Percentiles rank a stretch among this genome's conserved stretches.
These are phyloP conservation scores for Stachybotrys chartarum DNA, from an alignment of 2,329 filamentous ascomycete genomes.

Conservation along the genomic window DNA sequence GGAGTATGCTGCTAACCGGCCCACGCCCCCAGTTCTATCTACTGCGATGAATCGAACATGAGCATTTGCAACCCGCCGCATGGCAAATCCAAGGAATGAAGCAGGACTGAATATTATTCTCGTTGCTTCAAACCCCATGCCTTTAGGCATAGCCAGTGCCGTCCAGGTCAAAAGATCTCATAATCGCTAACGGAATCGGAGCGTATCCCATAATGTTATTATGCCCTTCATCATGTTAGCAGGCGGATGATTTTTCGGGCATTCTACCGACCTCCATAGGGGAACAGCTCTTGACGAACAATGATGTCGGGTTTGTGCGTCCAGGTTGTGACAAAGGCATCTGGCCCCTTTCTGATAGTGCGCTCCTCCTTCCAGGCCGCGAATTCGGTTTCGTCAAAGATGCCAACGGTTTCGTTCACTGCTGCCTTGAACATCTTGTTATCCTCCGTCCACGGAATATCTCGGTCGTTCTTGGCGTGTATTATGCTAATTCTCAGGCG, in stretches of 20 bases:
- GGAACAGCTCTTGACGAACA: slow-evolving; percentile 47
- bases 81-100: too few relatives aligned
- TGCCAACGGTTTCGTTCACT: slow-evolving; percentile 40
- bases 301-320: slow-evolving; percentile 34
- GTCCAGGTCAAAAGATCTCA: slow-evolving; percentile 52
- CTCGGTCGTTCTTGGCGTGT: slow-evolving; percentile 73
- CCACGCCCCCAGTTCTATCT: too few relatives aligned
- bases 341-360: slow-evolving; percentile 34
- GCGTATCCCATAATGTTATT: slow-evolving; percentile 62
- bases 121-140: too few relatives aligned
- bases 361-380: slow-evolving; percentile 36
- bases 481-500: slow-evolving; percentile 63
- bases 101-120: too few relatives aligned
- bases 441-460: slow-evolving; percentile 71
- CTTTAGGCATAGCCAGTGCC: slow-evolving; percentile 19
- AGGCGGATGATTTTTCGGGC: slow-evolving; percentile 6
- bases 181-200: slow-evolving; percentile 55
- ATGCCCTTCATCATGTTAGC: slow-evolving; percentile 43
- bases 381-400: slow-evolving; percentile 28
- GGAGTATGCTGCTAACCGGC: too few relatives aligned
- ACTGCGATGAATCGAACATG: too few relatives aligned
- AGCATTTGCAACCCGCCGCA: too few relatives aligned
- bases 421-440: slow-evolving; percentile 56
- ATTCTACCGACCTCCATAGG: slow-evolving; percentile 42
- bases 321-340: slow-evolving; percentile 42